Percentiles rank a stretch among this genome's conserved stretches.
Evolutionary conservation across 2,329 filamentous ascomycete species (phyloP).

Genomic region (Neobulgaria alba): DNA sequence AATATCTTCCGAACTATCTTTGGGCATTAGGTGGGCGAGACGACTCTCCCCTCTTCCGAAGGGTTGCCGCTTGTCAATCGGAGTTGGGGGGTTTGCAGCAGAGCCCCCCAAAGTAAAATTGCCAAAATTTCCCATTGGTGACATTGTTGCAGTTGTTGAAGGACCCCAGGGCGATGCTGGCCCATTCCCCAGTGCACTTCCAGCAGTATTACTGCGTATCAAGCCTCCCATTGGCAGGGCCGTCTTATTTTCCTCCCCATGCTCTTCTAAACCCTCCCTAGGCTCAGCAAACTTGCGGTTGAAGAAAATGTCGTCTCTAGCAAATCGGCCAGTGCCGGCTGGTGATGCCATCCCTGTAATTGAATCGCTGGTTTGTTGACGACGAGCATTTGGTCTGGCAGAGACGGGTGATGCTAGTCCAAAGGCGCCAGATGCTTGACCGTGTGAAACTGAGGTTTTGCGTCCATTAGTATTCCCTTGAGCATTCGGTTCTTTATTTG

Average conservation of each 20-base stretch:
- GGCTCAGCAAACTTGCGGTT: conserved; percentile 44
- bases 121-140: conserved; percentile 78
- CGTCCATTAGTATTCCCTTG: conserved; percentile 55
- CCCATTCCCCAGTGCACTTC: conserved; percentile 36
- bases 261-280: conserved; percentile 45
- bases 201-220: conserved; percentile 46
- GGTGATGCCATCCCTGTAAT: conserved; percentile 58
- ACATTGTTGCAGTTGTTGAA: conserved; percentile 50
- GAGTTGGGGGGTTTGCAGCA: conserved; percentile 43
- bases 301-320: conserved; percentile 55
- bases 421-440: conserved; percentile 51
- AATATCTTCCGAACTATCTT: conserved; percentile 63
- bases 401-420: conserved; percentile 66
- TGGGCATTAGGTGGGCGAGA: conserved; percentile 76
- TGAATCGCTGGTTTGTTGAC: conserved; percentile 61
- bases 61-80: conserved; percentile 61
- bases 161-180: conserved; percentile 39
- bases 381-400: conserved; percentile 64
- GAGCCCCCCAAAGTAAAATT: conserved; percentile 64
- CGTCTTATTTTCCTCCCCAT: conserved; percentile 38
- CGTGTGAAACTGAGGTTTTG: conserved; percentile 71
- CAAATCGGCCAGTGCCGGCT: conserved; percentile 47
- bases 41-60: conserved; percentile 71
- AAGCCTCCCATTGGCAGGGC: conserved; percentile 37
- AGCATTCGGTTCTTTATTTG: conserved; percentile 49